Base-by-base conservation (phyloP, 2,329 filamentous ascomycete species). In the Coniochaeta prunicola region DNA sequence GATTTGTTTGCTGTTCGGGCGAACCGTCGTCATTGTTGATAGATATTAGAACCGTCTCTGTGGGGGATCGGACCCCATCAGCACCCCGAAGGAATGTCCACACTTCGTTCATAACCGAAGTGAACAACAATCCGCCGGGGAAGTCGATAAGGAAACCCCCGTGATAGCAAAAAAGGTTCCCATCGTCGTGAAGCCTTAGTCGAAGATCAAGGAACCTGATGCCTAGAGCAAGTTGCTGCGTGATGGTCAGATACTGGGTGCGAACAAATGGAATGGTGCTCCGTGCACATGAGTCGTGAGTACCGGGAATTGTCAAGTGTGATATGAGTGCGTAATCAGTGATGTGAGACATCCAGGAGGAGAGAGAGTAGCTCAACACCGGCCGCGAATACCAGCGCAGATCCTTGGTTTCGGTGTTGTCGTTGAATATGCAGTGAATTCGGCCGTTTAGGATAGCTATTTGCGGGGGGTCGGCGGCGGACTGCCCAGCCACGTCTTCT, bases 161-260 rank as follows among this genome's bases (percentile, higher is more conserved):
- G 71, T 91, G 88, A 21, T 90, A 88, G 55, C 90, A 83, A 63
- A 81, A 79, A 1, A 91, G 77, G 67, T 87, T 82, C 57, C 64
- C 64, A 48, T 67, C 61, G 42, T 64, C 61, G 57, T 61, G 59
- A 12, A 36, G 7, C 53, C 64, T 53, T 0, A 88, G 81, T 10
- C 87, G 80, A 59, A 90, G 80, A 67, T 91, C 88, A 63, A 91
- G 82, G 75, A 90, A 90, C 36, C 88, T 85, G 48, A 90, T 81
- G 2, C 88, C 88, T 62, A 90, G 85, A 21, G 81, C 76, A n/a
- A 91, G 77, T 69, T 91, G 88, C 60, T 83, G 80, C 50, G 73
- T 71, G 0, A 87, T 78, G 31, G 80, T 78, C 19, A 88, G 82
- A 38, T 84, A 81, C 71, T 91, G 88, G 64, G 88, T 90, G 42